Evolutionary conservation across 1,139 yeast species (phyloP), one percentile per base, ranked within the genome.

Genomic region (Protomyces pachydermus): DNA sequence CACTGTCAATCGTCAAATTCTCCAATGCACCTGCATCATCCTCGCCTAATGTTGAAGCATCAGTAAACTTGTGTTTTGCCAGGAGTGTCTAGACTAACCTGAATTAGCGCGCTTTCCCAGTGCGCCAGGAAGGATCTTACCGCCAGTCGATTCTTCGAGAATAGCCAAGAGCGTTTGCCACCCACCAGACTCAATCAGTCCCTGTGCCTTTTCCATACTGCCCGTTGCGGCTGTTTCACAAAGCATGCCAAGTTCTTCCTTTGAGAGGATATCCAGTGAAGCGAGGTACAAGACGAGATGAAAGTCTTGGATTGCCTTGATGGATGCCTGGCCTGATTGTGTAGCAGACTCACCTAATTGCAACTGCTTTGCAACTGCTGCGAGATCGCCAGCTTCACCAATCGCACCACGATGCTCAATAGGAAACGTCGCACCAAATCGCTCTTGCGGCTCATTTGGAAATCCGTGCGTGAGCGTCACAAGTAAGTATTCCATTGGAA

Each of bases 401-500:
- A 78, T n/a, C 77, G 79, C 54, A 68, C 86, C 32, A 68, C 85
- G 56, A 57, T 69, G 56, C 54, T 68, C 67, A 52, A 67, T 48
- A 9, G 70, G 65, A 58, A 70, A 62, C 53, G 66, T 37, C 37
- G 65, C 52, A 18, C 60, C 60, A 50, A 65, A 64, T 60, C 48
- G 51, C 50, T 62, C 60, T 37, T 38, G 55, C 35, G 65, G 68
- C 34, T 66, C 58, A 53, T 64, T 57, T 18, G 97, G 96, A 81
- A 93, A 93, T 1, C 98, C 96, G 74, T 93, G 98, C 16, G 96
- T 87, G 67, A 93, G 77, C 2, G 97, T 87, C 0, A 93, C 96
- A 62, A 95, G 77, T 67, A 95, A 76, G 74, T 89, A 95, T 69
- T 95, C 98, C 16, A 90, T 95, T 0, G 99, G 99, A 75, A 95